These are phyloP conservation scores for Gossypium schwendimanii DNA, from an alignment of 441 rosid genomes.

Conservation along the genomic window DNA sequence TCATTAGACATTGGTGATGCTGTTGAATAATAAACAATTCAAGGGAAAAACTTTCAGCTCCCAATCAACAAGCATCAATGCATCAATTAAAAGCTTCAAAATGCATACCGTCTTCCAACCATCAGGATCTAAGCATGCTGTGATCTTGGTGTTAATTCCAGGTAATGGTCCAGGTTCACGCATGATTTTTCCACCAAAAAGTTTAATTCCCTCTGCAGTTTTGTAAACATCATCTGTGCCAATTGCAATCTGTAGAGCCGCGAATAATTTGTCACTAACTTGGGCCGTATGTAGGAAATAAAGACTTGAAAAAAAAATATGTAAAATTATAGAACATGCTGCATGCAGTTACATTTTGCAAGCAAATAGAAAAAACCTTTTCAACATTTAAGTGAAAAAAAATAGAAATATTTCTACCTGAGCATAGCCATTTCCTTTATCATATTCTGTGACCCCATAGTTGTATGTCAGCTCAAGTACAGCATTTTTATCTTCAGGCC, in stretches of 20 bases:
- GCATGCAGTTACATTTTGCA: neutral
- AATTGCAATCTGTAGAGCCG: conserved; percentile 35
- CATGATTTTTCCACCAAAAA: conserved; percentile 33
- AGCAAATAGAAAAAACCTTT: neutral
- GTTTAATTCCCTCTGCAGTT: conserved; percentile 40
- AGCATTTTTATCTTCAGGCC: conserved; percentile 46
- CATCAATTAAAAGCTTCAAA: neutral
- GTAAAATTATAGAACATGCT: neutral
- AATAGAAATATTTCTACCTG: conserved; percentile 28
- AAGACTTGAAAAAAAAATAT: neutral
- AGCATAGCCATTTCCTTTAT: conserved; percentile 45
- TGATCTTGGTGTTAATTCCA: conserved; percentile 46
- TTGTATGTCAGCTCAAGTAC: conserved; percentile 49
- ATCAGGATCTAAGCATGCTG: conserved; percentile 49
- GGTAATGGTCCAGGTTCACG: conserved; percentile 47
- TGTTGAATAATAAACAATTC: neutral
- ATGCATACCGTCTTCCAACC: conserved; percentile 46
- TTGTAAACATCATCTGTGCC: conserved; percentile 50
- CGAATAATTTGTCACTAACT: neutral
- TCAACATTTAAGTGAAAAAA: neutral
- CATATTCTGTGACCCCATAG: conserved; percentile 46
- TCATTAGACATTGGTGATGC: neutral
- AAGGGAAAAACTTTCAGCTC: neutral
- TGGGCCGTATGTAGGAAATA: neutral
- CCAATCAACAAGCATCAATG: neutral